These are phyloP conservation scores for Wilcoxina mikolae DNA, from an alignment of 495 filamentous ascomycete genomes.

Conservation along the genomic window DNA sequence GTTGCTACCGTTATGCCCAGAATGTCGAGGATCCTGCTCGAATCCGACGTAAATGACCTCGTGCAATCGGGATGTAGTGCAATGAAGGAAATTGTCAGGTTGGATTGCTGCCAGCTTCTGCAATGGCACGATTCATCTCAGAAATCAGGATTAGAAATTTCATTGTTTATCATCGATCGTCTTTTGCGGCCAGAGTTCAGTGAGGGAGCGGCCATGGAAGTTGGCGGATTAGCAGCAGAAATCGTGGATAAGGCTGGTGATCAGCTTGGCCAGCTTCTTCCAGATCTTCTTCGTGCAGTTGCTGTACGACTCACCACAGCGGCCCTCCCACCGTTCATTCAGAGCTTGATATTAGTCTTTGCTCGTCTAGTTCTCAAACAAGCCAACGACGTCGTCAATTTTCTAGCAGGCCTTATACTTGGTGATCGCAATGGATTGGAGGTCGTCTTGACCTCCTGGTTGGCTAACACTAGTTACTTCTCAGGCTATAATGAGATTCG, in stretches of 20 bases:
- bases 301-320: conserved; percentile 73
- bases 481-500: conserved; percentile 92
- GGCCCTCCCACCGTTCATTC: conserved; percentile 68
- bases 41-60: conserved; percentile 65
- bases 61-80: conserved; percentile 74
- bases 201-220: conserved; percentile 86
- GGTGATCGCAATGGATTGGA: conserved; percentile 60
- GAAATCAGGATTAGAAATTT: conserved; percentile 74
- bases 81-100: conserved; percentile 70
- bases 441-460: conserved; percentile 84
- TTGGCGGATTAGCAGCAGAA: conserved; percentile 85
- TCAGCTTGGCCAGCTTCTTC: conserved; percentile 72
- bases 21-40: conserved; percentile 63
- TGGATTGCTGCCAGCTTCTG: conserved; percentile 77
- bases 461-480: conserved; percentile 91
- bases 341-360: conserved; percentile 87
- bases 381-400: conserved; percentile 79
- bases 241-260: conserved; percentile 73
- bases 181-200: conserved; percentile 66
- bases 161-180: conserved; percentile 84
- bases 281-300: conserved; percentile 79
- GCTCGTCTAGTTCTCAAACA: conserved; percentile 72
- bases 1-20: conserved; percentile 76
- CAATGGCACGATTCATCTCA: conserved; percentile 60
- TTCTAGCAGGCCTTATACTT: conserved; percentile 70